These are phyloP conservation scores for Ustilago tritici DNA, from an alignment of 1,284 basidiomycete genomes.

Conservation along the genomic window DNA sequence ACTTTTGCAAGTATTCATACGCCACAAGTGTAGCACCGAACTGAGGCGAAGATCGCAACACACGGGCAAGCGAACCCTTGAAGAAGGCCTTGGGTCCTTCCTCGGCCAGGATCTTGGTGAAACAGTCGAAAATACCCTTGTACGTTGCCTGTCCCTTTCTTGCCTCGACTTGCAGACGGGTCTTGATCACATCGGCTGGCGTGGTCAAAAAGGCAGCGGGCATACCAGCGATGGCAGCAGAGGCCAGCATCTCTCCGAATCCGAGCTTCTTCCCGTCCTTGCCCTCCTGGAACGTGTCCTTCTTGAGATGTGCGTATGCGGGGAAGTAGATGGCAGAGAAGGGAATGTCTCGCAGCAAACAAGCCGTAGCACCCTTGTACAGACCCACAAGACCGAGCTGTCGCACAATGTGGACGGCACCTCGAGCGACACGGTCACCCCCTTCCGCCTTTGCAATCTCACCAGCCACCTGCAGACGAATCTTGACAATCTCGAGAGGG, in stretches of 20 bases:
- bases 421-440: slow-evolving; percentile 81
- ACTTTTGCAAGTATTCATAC: slow-evolving; percentile 78
- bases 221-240: slow-evolving; percentile 87
- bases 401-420: slow-evolving; percentile 90
- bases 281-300: slow-evolving; percentile 95
- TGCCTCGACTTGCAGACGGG: slow-evolving; percentile 96
- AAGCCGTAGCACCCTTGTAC: slow-evolving; percentile 90
- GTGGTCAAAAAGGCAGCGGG: slow-evolving; percentile 77
- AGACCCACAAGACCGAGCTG: slow-evolving; percentile 91
- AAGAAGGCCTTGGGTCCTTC: slow-evolving; percentile 90
- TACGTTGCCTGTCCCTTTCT: slow-evolving; percentile 91
- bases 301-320: slow-evolving; percentile 78
- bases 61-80: slow-evolving; percentile 93
- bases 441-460: slow-evolving; percentile 83
- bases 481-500: slow-evolving; percentile 88
- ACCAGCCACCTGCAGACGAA: slow-evolving; percentile 94
- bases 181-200: slow-evolving; percentile 92
- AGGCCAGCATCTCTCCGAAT: slow-evolving; percentile 87
- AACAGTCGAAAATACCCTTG: slow-evolving; percentile 89
- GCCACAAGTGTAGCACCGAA: slow-evolving; percentile 93
- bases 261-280: slow-evolving; percentile 91
- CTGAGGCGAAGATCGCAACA: slow-evolving; percentile 78
- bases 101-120: slow-evolving; percentile 83
- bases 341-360: slow-evolving; percentile 88
- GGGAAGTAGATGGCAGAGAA: slow-evolving; percentile 74